These are phyloP conservation scores for Aegle marmelos DNA, from an alignment of 345 rosid genomes.

Conservation along the genomic window DNA sequence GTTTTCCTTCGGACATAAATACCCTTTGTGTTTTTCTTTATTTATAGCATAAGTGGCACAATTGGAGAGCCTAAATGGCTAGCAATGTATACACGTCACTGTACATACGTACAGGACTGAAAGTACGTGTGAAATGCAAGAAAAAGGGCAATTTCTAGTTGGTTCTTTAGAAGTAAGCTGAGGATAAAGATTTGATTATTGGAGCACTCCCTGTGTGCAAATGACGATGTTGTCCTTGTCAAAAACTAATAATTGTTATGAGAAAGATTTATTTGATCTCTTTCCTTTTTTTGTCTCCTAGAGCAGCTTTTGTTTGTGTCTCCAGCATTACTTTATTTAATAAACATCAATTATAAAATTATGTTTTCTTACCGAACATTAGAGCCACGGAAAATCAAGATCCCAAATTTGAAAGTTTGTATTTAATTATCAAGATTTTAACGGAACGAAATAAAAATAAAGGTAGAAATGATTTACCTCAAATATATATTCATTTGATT, in stretches of 20 bases:
- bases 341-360: no score
- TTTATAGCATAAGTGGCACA: slow-evolving; percentile 5
- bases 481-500: no score
- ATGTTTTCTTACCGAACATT: no score
- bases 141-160: no score
- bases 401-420: neutral
- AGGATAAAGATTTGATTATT: neutral
- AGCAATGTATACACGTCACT: neutral
- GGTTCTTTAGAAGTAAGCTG: neutral
- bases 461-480: accelerated
- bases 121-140: neutral
- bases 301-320: no score
- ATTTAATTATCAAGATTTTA: no score
- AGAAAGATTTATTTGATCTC: neutral
- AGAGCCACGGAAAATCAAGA: no score
- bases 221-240: neutral
- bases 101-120: neutral
- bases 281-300: no score
- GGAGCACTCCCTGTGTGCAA: neutral
- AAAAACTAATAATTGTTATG: neutral
- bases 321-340: no score
- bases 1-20: slow-evolving; percentile 6
- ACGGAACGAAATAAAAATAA: no score
- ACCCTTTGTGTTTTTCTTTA: neutral
- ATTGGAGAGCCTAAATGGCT: neutral